Conservation (phyloP, 176 grass and related monocot genomes). For the Lolium perenne region DNA sequence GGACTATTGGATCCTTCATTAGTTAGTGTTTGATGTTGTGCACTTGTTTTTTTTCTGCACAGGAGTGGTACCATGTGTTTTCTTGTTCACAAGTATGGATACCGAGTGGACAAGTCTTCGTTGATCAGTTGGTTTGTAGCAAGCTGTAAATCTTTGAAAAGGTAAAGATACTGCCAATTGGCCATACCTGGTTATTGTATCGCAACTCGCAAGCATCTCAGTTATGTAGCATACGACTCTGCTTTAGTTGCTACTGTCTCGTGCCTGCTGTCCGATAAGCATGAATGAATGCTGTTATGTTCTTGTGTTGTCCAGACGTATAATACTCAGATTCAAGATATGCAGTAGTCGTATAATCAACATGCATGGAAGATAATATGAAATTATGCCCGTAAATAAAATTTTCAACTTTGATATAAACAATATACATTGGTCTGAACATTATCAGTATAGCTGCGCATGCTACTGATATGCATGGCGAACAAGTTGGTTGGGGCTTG, state of each 20-base stretch:
- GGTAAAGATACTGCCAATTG: constrained; percentile 51
- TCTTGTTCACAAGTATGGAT: constrained; percentile 79
- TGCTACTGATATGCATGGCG: background rate
- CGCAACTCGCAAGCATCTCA: background rate
- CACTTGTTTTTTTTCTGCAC: constrained; percentile 24
- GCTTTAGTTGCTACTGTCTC: constrained; percentile 22
- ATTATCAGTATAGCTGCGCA: constrained; percentile 19
- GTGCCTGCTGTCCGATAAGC: background rate
- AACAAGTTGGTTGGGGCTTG: background rate
- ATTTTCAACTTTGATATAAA: background rate
- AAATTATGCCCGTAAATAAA: background rate
- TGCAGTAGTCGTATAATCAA: background rate
- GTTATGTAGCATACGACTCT: constrained; percentile 27
- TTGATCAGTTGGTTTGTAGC: constrained; percentile 77
- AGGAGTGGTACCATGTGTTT: constrained; percentile 72
- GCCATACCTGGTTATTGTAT: constrained; percentile 18
- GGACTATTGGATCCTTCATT: background rate
- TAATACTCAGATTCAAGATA: background rate
- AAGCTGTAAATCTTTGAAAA: constrained; percentile 68
- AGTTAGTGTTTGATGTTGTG: constrained; percentile 1
- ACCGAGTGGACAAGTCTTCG: constrained; percentile 66
- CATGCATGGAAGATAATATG: background rate
- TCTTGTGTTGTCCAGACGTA: constrained; percentile 19
- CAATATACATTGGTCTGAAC: constrained; percentile 3
- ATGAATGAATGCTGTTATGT: constrained; percentile 4